phyloP scores from a whole-genome alignment of 2,329 filamentous ascomycete species.

The Hypomyces perniciosus region DNA sequence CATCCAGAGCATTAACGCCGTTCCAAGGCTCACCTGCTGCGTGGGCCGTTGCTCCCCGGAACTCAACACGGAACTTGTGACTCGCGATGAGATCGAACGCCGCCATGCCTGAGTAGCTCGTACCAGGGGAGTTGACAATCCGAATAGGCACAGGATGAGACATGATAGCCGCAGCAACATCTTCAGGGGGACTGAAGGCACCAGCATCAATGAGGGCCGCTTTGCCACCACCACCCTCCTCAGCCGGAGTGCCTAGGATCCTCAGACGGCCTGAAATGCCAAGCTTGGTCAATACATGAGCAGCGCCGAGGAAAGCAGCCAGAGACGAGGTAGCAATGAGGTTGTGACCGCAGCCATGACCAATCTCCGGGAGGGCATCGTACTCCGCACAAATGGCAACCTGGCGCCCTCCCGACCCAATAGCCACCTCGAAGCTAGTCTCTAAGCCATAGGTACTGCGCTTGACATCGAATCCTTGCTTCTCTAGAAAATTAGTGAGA shows the following conservation, averaged over 20 bases:
- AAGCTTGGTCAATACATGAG: conserved; percentile 26
- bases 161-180: conserved; percentile 26
- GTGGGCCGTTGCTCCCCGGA: conserved; percentile 29
- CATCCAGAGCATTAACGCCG: conserved; percentile 34
- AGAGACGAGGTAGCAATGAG: conserved; percentile 37
- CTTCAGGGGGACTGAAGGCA: conserved; percentile 19
- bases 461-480: conserved; percentile 39
- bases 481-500: conserved; percentile 39
- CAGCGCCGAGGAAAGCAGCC: conserved; percentile 34
- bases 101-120: conserved; percentile 18
- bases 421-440: conserved; percentile 45
- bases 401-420: conserved; percentile 36
- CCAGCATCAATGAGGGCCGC: conserved; percentile 23
- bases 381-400: conserved; percentile 41
- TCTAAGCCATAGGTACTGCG: conserved; percentile 44
- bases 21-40: conserved; percentile 32
- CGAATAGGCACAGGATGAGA: conserved; percentile 18
- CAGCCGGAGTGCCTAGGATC: conserved; percentile 38
- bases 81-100: conserved; percentile 27
- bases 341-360: conserved; percentile 42
- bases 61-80: conserved; percentile 28
- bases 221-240: conserved; percentile 39
- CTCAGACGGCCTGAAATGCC: conserved; percentile 30
- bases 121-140: not conserved
- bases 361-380: conserved; percentile 42